Evolutionary conservation across 1,284 basidiomycete genomes (phyloP), one percentile per base, ranked within the genome.

Genomic region (Malassezia nana): DNA sequence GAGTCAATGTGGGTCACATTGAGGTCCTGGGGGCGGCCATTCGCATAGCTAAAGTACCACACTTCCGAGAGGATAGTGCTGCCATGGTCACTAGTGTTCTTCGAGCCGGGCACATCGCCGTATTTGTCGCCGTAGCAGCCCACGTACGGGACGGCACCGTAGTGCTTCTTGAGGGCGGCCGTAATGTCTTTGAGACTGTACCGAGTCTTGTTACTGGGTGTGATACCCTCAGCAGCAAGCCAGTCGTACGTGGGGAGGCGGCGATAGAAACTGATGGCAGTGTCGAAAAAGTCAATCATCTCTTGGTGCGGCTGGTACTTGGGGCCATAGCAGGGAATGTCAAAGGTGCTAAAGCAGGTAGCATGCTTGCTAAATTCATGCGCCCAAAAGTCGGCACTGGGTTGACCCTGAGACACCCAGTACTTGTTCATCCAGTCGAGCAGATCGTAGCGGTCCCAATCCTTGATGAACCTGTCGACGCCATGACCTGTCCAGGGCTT

Each of bases 351-450:
- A 39, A 31, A 49, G 47, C 47, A 49, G 2, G 47, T 49, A 22
- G 22, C 47, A 25, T 49, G 47, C 39, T 49, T 49, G 28, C 47
- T 49, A 22, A 49, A 49, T n/a, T 49, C 47, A 28, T 49, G 47
- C 3, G 47, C 47, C 47, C 47, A 49, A 15, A 49, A 49, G 13
- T 30, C 47, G 6, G 15, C n/a, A 30, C 30, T 49, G 15, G 38
- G 38, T 22, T 33, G 32, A 6, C 39, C 39, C 30, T 49, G 47
- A 2, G 47, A 40, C 12, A 49, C 29, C 47, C 47, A 49, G 15
- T 13, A 41, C 9, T 4, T 49, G 18, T 49, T 33, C 47, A 49
- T 49, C 30, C 30, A 49, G 12, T 29, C 18, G 2, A 49, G 38
- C 5, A 49, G 47, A n/a, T 49, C 47, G 8, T 16, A 15, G 7